Base-by-base conservation (phyloP, 306 rosid species). In the Mimosa bimucronata region DNA sequence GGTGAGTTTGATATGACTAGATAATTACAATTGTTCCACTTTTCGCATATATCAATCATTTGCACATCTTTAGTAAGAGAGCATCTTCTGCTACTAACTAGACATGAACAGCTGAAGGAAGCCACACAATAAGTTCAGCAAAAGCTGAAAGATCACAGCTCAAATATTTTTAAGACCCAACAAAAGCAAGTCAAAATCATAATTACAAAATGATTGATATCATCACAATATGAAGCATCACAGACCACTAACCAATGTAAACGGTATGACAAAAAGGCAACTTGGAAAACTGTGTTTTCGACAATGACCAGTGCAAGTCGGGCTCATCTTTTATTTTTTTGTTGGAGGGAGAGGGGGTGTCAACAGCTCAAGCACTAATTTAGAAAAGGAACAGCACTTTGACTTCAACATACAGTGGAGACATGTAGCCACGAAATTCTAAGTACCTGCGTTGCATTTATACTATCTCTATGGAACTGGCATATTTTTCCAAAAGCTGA, bases 401-500 rank as follows among this genome's bases (percentile, higher is more conserved):
- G 38, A 34, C 3, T 77, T 57, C 38, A 62, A 73, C 75, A 29
- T 64, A 83, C 40, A 62, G 44, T 34, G 64, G 18, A 62, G 38
- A 60, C 18, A 53, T 37, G 77, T 44, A 40, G 64, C 71, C 67
- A 38, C 16, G 74, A 71, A 77, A 44, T 80, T 69, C 18, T 18
- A 66, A 16, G 76, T 87, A 96, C 98, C 99, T 96, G 98, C 41
- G 92, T 70, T 50, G 97, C 89, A 89, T 93, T 97, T 84, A 96
- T 89, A 82, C 91, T 84, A 76, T 90, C 98, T 76, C 97, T 98
- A 46, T 96, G 98, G 65, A 89, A 96, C 80, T 90, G 90, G 52
- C 98, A 92, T 74, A 96, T 89, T 86, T 96, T 96, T 45, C 99
- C 99, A 65, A 96, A 81, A 67, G 99, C 94, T 52, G 99, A 96